phyloP scores from a whole-genome alignment of 2,329 filamentous ascomycete species.

The Aspergillus thermomutatus region DNA sequence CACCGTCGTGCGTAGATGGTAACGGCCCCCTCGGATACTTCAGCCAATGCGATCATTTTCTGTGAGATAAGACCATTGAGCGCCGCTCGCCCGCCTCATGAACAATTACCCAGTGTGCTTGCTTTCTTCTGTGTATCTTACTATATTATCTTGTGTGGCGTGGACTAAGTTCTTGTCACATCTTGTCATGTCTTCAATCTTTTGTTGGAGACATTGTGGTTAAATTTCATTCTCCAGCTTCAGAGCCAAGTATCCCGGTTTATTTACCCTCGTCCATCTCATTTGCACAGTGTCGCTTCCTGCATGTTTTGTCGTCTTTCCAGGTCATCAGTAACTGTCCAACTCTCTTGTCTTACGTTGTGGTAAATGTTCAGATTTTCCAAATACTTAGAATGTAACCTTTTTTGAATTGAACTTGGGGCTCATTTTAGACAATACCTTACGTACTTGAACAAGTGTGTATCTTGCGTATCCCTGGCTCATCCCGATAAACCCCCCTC shows the following conservation, averaged over 20 bases:
- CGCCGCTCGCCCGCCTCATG: constrained; percentile 25
- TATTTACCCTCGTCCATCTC: neutral
- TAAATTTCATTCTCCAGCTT: constrained; percentile 21
- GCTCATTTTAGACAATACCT: neutral
- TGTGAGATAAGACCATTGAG: neutral
- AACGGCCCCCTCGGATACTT: neutral
- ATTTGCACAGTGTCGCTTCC: constrained; percentile 4
- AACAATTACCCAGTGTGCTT: constrained; percentile 27
- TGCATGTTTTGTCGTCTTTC: neutral
- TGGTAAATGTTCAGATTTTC: neutral
- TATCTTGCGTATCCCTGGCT: neutral
- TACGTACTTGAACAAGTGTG: neutral
- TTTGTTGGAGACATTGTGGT: constrained; percentile 18
- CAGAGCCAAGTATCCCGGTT: constrained; percentile 16
- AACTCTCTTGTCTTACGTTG: neutral
- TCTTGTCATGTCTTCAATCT: constrained; percentile 15
- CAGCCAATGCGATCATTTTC: neutral
- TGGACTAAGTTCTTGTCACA: constrained; percentile 25
- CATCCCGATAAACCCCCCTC: neutral
- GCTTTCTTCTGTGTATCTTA: constrained; percentile 38
- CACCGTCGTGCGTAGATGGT: constrained; percentile 3
- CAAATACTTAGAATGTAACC: neutral
- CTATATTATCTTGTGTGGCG: constrained; percentile 28
- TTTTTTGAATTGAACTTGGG: neutral
- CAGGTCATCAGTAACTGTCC: neutral